Evolutionary conservation across 2,329 filamentous ascomycete species (phyloP).

Genomic region (Talaromyces sp.): DNA sequence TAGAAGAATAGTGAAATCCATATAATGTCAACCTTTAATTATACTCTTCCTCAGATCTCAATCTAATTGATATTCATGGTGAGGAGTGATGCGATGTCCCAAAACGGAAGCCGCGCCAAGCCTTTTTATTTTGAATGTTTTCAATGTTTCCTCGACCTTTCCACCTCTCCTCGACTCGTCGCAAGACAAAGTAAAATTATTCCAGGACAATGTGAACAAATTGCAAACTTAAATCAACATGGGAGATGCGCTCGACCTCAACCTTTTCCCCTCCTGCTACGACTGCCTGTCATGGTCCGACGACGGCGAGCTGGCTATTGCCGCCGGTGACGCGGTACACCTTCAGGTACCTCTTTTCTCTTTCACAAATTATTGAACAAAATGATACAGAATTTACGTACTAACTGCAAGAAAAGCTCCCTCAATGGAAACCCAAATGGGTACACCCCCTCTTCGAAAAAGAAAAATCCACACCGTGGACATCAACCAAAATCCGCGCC

Average conservation of each 20-base stretch:
- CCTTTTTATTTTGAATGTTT: constrained; percentile 1
- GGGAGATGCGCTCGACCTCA: constrained; percentile 25
- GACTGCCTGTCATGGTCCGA: constrained; percentile 55
- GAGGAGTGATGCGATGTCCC: not conserved
- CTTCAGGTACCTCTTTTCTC: constrained; percentile 38
- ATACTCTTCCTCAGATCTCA: not conserved
- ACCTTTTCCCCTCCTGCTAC: constrained; percentile 47
- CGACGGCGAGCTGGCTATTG: constrained; percentile 54
- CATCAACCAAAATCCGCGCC: constrained; percentile 38
- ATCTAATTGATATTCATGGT: not conserved
- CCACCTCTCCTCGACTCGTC: not conserved
- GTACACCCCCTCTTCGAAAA: constrained; percentile 11
- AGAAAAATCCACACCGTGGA: constrained; percentile 28
- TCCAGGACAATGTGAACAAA: not conserved
- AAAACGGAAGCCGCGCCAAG: constrained; percentile 2
- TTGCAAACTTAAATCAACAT: not conserved
- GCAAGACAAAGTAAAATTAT: not conserved
- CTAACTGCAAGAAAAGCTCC: constrained; percentile 7
- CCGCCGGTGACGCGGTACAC: constrained; percentile 51
- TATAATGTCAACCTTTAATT: not conserved
- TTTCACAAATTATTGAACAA: not conserved
- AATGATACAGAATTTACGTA: not conserved
- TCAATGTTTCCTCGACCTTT: not conserved
- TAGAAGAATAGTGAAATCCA: not conserved
- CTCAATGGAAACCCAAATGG: constrained; percentile 12